Conservation (phyloP, 768 basidiomycete species). For the Leccinum fibrillosum region DNA sequence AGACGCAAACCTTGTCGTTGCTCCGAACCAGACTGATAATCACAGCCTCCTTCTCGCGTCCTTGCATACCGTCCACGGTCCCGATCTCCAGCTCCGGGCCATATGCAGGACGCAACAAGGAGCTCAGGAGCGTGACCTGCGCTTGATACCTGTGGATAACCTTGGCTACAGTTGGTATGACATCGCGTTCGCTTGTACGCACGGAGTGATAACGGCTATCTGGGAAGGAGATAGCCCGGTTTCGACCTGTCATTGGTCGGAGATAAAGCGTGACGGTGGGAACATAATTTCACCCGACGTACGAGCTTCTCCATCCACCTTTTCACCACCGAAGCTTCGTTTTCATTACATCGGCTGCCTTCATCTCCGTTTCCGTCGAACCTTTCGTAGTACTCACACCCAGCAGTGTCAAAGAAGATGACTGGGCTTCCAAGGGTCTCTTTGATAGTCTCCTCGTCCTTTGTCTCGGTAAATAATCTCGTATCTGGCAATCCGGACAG, state of each 20-base stretch:
- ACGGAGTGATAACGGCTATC: slow-evolving; percentile 89
- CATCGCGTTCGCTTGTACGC: slow-evolving; percentile 19
- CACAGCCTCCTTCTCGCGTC: slow-evolving; percentile 92
- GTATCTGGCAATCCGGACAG: slow-evolving; percentile 67
- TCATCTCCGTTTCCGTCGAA: slow-evolving; percentile 78
- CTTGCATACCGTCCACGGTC: slow-evolving; percentile 96
- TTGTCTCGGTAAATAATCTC: slow-evolving; percentile 29
- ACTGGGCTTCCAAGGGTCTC: slow-evolving; percentile 77
- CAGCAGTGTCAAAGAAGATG: slow-evolving; percentile 92
- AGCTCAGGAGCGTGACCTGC: slow-evolving; percentile 82
- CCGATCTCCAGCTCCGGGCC: slow-evolving; percentile 81
- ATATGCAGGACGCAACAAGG: slow-evolving; percentile 67
- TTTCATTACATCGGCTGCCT: slow-evolving; percentile 91
- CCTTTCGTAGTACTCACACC: slow-evolving; percentile 91
- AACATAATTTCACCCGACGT: slow-evolving; percentile 12
- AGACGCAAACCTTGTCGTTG: slow-evolving; percentile 64
- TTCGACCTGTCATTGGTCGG: slow-evolving; percentile 40
- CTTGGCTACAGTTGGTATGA: background rate
- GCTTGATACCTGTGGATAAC: slow-evolving; percentile 70
- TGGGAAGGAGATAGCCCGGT: slow-evolving; percentile 63
- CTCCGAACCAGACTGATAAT: slow-evolving; percentile 91
- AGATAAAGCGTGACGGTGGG: background rate
- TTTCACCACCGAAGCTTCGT: slow-evolving; percentile 85
- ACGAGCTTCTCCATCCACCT: slow-evolving; percentile 83
- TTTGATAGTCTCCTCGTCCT: slow-evolving; percentile 61